phyloP scores from a whole-genome alignment of 192 early-diverging fungal species.

The Lobosporangium transversale region DNA sequence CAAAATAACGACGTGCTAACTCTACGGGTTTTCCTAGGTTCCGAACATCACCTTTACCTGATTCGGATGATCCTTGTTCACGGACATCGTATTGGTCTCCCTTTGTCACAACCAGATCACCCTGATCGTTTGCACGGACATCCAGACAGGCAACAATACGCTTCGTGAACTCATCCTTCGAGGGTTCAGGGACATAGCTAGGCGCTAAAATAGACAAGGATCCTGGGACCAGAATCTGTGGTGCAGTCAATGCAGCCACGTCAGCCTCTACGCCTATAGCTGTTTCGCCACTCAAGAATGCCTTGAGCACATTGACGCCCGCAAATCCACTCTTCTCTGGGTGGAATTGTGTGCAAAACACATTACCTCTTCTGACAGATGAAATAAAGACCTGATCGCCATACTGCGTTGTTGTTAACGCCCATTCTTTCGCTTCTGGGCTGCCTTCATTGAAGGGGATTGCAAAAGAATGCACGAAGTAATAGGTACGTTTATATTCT shows the following conservation, averaged over 20 bases:
- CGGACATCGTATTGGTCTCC: constrained; percentile 99
- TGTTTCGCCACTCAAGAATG: constrained; percentile 75
- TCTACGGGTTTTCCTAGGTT: constrained; percentile 99
- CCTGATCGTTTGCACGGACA: constrained; percentile 95
- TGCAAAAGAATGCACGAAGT: constrained; percentile 99
- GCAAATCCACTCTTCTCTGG: constrained; percentile 97
- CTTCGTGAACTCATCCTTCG: constrained; percentile 75
- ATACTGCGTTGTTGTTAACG: constrained; percentile 87
- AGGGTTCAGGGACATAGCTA: constrained; percentile 9
- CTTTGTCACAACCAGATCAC: constrained; percentile 99
- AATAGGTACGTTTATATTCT: constrained; percentile 69
- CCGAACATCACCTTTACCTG: constrained; percentile 68
- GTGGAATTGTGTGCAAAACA: constrained; percentile 99
- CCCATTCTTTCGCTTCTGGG: constrained; percentile 71
- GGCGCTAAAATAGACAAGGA: constrained; percentile 29
- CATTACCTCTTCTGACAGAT: constrained; percentile 80
- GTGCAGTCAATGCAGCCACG: background rate
- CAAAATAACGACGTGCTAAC: constrained; percentile 89
- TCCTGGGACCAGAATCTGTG: constrained; percentile 20
- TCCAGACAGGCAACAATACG: constrained; percentile 98
- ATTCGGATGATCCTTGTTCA: constrained; percentile 67
- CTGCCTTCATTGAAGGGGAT: constrained; percentile 65
- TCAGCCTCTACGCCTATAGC: constrained; percentile 22
- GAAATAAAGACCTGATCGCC: constrained; percentile 88
- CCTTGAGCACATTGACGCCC: constrained; percentile 81